These are phyloP conservation scores for Posidonia australis DNA, from an alignment of 106 monocot species.

Conservation along the genomic window DNA sequence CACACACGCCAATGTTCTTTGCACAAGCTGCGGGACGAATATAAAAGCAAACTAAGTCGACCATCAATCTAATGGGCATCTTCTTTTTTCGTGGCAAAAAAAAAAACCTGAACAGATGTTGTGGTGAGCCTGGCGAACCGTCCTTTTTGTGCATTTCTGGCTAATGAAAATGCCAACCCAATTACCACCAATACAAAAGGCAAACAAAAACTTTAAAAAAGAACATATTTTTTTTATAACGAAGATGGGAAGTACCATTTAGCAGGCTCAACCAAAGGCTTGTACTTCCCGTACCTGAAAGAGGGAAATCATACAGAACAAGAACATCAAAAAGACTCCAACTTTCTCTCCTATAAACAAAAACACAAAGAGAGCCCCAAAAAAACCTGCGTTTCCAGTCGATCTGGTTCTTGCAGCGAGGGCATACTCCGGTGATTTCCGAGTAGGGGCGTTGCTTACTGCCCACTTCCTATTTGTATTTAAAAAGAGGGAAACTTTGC, in stretches of 20 bases:
- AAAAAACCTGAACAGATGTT: constrained; percentile 59
- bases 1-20: constrained; percentile 53
- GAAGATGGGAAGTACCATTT: constrained; percentile 81
- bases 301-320: neutral
- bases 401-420: constrained; percentile 78
- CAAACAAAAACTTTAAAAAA: too few relatives aligned
- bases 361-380: neutral
- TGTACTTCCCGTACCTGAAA: constrained; percentile 91
- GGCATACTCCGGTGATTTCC: constrained; percentile 87
- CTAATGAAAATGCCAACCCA: constrained; percentile 20
- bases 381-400: constrained; percentile 84
- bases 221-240: too few relatives aligned
- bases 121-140: constrained; percentile 85
- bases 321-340: neutral
- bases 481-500: neutral
- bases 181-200: neutral
- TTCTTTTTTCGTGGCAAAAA: neutral
- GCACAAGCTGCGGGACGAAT: constrained; percentile 45
- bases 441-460: constrained; percentile 58
- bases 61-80: too few relatives aligned
- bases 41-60: neutral
- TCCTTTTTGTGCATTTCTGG: constrained; percentile 75
- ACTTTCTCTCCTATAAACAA: neutral
- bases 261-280: constrained; percentile 73
- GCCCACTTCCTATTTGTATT: constrained; percentile 48